Base-by-base conservation (phyloP, 805 yeast genomes). In the Candida chilensis region DNA sequence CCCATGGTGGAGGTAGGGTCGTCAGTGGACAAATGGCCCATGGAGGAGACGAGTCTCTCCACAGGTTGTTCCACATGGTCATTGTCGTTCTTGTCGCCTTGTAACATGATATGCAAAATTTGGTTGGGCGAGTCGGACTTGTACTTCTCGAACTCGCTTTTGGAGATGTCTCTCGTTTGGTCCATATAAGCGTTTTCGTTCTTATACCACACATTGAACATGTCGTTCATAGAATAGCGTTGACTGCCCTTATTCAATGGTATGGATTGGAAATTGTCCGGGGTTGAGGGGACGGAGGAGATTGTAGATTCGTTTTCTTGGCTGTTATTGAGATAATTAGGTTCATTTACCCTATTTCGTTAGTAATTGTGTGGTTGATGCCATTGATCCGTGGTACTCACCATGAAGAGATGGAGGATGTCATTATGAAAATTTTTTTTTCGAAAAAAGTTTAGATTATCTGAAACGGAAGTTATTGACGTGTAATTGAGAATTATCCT, bases 191-290 rank as follows among this genome's bases (percentile, higher is more conserved):
- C 28, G 10, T 26, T 17, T 10, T 14, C 19, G 17, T 16, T 45
- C 17, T 50, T 47, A 28, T 44, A 44, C 63, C 64, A 63, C n/a
- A 55, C 57, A 15, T 51, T 39, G 37, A 63, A 61, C 3, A 60
- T 60, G 33, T 62, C 60, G 21, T 47, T 47, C 57, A 63, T 48
- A 11, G 50, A 36, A 38, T 63, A 62, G 18, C 47, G 42, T 34
- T 50, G 50, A 22, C 65, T 50, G 14, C 48, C 56, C 28, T 45
- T 47, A 37, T 62, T 63, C 16, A 52, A 41, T 5, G 67, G 66
- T 28, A 61, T n/a, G 22, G 22, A n/a, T n/a, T n/a, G n/a, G n/a
- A n/a, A n/a, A n/a, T n/a, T n/a, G n/a, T n/a, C n/a, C n/a, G n/a
- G n/a, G n/a, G n/a, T n/a, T n/a, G n/a, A n/a, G n/a, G n/a, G n/a